These are phyloP conservation scores for Coccomyxa sp. DNA, from an alignment of 139 green algal genomes.

Conservation along the genomic window DNA sequence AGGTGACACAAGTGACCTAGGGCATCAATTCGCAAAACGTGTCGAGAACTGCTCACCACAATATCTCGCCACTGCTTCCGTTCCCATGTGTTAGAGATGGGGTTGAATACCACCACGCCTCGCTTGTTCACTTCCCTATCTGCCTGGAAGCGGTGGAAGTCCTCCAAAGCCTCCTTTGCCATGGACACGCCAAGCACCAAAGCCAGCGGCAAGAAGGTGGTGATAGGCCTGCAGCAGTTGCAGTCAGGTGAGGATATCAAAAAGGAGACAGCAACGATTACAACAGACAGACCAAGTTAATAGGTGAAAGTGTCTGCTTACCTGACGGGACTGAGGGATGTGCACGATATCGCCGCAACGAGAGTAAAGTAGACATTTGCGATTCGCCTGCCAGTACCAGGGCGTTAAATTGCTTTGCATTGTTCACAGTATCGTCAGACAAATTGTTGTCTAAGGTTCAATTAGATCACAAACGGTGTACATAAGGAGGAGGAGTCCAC, in stretches of 20 bases:
- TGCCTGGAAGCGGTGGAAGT: conserved; percentile 31
- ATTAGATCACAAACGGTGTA: not conserved
- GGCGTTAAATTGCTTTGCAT: too few species aligned
- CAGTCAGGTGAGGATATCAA: not conserved
- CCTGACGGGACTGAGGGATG: conserved; percentile 50
- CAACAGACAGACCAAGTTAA: not conserved
- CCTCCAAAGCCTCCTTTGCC: conserved; percentile 33
- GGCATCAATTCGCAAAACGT: too few species aligned
- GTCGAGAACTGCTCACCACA: not conserved
- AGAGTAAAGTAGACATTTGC: conserved; percentile 80
- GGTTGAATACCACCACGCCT: not conserved
- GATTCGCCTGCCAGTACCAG: conserved; percentile 39
- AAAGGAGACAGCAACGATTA: conserved; percentile 6
- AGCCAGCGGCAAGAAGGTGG: conserved; percentile 27
- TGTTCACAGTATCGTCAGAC: not conserved
- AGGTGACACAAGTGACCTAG: too few species aligned
- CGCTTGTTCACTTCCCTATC: conserved; percentile 25
- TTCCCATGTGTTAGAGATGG: not conserved
- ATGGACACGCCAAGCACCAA: conserved; percentile 60
- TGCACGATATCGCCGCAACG: conserved; percentile 62
- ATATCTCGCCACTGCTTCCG: not conserved
- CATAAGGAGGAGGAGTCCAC: not conserved
- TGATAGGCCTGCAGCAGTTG: conserved; percentile 11
- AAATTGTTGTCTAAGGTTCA: not conserved
- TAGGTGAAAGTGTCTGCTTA: conserved; percentile 17